Conservation (phyloP, 2,329 filamentous ascomycete genomes). For the Fusarium anguioides region DNA sequence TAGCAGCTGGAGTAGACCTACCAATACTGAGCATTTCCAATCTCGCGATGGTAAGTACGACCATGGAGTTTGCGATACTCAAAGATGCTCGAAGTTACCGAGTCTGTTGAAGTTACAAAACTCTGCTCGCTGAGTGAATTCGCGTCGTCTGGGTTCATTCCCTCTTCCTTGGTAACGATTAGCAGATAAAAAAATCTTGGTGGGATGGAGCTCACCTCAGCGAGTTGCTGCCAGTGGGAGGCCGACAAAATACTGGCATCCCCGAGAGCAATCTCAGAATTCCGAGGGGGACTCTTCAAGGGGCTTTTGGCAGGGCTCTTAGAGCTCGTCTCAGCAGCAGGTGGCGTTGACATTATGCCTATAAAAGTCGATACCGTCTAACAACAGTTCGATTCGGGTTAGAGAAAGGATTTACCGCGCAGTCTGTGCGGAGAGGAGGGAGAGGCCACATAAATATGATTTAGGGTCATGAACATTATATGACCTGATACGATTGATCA, state of each 20-base stretch:
- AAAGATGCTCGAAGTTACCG: constrained; percentile 10
- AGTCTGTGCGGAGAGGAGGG: no score
- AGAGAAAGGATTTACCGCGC: no score
- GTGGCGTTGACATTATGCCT: constrained; percentile 14
- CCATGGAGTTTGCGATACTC: constrained; percentile 23
- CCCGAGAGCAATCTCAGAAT: not conserved
- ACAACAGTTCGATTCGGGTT: no score
- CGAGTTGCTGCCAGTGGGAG: constrained; percentile 19
- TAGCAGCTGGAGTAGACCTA: not conserved
- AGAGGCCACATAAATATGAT: no score
- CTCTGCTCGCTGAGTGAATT: constrained; percentile 7
- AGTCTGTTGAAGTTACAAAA: constrained; percentile 7
- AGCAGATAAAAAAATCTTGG: no score
- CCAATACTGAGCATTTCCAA: constrained; percentile 20
- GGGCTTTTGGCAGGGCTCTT: constrained; percentile 2
- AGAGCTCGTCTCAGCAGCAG: constrained; percentile 11
- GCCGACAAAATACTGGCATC: constrained; percentile 4
- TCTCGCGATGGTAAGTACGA: constrained; percentile 16
- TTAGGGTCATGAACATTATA: no score
- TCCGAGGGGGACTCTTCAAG: constrained; percentile 12
- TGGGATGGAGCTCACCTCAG: not conserved
- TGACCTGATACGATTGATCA: no score
- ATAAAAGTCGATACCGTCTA: no score
- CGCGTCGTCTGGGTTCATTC: not conserved
- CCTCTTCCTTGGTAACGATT: no score